These are phyloP conservation scores for Yarrowia keelungensis DNA, from an alignment of 805 yeast species.

Conservation along the genomic window DNA sequence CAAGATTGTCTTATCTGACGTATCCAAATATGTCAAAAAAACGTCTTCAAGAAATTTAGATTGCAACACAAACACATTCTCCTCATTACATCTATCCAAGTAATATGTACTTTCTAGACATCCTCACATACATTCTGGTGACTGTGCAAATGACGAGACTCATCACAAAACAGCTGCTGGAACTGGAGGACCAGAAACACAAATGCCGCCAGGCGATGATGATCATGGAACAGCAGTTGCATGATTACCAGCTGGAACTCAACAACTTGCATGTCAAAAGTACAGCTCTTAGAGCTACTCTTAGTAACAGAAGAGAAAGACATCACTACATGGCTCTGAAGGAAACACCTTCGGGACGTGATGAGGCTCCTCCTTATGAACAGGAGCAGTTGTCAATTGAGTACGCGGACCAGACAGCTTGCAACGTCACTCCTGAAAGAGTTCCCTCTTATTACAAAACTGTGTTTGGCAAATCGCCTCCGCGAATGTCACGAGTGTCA, in stretches of 20 bases:
- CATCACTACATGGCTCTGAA: background rate
- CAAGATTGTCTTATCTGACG: background rate
- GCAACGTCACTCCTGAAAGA: no score
- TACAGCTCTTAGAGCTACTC: background rate
- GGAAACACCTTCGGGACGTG: background rate
- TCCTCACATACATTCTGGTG: background rate
- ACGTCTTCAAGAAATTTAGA: background rate
- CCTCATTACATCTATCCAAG: background rate
- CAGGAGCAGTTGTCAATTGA: constrained; percentile 7
- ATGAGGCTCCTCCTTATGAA: background rate
- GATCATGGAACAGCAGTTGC: constrained; percentile 11
- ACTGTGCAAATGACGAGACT: background rate
- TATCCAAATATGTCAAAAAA: background rate
- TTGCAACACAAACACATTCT: constrained; percentile 1
- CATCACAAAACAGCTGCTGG: constrained; percentile 12
- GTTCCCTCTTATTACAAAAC: no score
- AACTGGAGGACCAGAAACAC: constrained; percentile 25
- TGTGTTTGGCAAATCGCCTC: no score
- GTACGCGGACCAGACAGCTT: background rate
- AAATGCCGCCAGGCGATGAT: constrained; percentile 17
- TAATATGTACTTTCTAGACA: background rate
- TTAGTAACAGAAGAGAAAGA: background rate
- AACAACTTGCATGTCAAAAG: background rate
- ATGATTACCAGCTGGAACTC: constrained; percentile 8
- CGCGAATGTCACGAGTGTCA: background rate